Conservation (phyloP, 805 yeast species). For the Candida ovalis region DNA sequence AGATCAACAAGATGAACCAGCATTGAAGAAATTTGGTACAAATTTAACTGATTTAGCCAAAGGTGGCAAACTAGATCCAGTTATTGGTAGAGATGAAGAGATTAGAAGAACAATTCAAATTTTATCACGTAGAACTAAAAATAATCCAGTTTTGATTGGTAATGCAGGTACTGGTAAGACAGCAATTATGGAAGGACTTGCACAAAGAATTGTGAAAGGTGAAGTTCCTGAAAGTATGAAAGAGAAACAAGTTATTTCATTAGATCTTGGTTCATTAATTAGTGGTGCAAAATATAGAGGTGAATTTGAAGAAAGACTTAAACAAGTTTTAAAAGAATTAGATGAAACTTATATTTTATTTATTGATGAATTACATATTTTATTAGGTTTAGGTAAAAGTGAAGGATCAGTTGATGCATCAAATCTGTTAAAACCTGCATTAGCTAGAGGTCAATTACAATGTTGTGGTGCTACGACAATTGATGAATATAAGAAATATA, state of each 20-base stretch:
- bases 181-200: constrained; percentile 93
- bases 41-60: constrained; percentile 83
- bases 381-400: constrained; percentile 86
- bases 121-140: constrained; percentile 86
- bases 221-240: constrained; percentile 95
- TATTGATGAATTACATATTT: constrained; percentile 86
- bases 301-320: constrained; percentile 89
- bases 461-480: constrained; percentile 96
- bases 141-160: constrained; percentile 93
- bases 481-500: constrained; percentile 88
- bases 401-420: constrained; percentile 97
- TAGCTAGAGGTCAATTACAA: constrained; percentile 88
- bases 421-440: constrained; percentile 85
- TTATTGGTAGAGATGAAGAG: constrained; percentile 95
- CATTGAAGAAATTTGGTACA: constrained; percentile 79
- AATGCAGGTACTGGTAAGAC: constrained; percentile 99
- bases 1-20: constrained; percentile 53
- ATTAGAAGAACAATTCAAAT: constrained; percentile 91
- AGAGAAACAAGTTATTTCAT: constrained; percentile 74
- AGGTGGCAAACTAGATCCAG: constrained; percentile 92
- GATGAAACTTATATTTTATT: constrained; percentile 76
- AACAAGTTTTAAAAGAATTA: constrained; percentile 75
- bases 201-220: constrained; percentile 85
- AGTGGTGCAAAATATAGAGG: constrained; percentile 96
- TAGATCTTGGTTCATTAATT: constrained; percentile 84